Evolutionary conservation across 2,329 filamentous ascomycete genomes (phyloP).

Genomic region (Cladosporium sp.): DNA sequence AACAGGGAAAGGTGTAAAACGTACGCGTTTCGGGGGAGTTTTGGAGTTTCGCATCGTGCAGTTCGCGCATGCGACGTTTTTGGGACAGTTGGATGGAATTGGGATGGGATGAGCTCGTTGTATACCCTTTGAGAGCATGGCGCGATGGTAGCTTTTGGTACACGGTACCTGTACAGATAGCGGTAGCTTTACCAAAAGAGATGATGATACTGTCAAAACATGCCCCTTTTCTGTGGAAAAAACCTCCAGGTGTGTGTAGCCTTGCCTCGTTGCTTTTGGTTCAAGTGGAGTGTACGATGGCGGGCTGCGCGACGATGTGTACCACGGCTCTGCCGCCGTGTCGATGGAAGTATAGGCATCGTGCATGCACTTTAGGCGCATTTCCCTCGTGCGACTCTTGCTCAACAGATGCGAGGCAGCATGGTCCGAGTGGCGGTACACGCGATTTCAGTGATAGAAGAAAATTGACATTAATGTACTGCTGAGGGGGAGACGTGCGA

Average conservation of each 20-base stretch:
- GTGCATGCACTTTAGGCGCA: not conserved
- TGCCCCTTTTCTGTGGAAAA: not conserved
- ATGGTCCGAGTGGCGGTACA: not conserved
- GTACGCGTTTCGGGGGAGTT: not conserved
- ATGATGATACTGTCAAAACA: not conserved
- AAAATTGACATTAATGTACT: not conserved
- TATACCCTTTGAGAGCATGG: conserved; percentile 15
- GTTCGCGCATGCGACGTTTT: not conserved
- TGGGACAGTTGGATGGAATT: not conserved
- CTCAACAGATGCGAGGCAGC: not conserved
- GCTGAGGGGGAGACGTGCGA: not conserved
- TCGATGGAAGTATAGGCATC: not conserved
- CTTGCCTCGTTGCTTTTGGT: not conserved
- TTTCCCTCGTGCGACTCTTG: not conserved
- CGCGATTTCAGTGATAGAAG: not conserved
- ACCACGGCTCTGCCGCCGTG: not conserved
- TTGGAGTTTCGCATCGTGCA: not conserved
- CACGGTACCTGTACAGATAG: conserved; percentile 15
- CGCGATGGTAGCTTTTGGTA: not conserved
- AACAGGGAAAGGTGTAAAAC: not conserved
- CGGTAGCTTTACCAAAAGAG: conserved; percentile 5
- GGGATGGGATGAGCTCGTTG: not conserved
- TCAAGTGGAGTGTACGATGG: not conserved
- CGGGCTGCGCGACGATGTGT: not conserved
- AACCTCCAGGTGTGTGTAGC: not conserved